These are phyloP conservation scores for Phaeosphaeria sp. DNA, from an alignment of 2,329 filamentous ascomycete species.

Conservation along the genomic window DNA sequence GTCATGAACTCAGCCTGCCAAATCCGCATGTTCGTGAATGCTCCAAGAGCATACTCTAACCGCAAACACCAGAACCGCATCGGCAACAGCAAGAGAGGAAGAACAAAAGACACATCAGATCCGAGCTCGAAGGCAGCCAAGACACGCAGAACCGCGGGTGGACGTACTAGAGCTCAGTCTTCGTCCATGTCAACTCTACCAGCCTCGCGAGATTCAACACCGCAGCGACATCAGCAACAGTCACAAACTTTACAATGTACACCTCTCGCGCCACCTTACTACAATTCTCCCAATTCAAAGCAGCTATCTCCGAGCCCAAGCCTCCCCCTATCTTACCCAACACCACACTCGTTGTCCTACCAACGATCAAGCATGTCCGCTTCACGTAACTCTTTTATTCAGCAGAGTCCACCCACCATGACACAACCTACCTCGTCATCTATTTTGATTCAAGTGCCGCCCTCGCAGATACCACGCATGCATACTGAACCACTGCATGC, in stretches of 20 bases:
- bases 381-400: constrained; percentile 3
- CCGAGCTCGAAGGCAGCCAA: constrained; percentile 12
- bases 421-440: constrained; percentile 5
- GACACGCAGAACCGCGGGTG: constrained; percentile 8
- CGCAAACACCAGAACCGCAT: constrained; percentile 42
- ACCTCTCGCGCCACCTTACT: constrained; percentile 7
- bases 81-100: constrained; percentile 44
- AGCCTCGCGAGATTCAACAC: constrained; percentile 12
- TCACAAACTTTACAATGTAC: not conserved
- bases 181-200: constrained; percentile 7
- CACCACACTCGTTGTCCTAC: constrained; percentile 1
- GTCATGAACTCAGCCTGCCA: constrained; percentile 45
- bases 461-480: constrained; percentile 7
- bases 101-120: constrained; percentile 19
- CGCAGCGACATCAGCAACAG: constrained; percentile 3
- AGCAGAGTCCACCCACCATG: constrained; percentile 1
- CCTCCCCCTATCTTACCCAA: not conserved
- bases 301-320: constrained; percentile 1
- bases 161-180: constrained; percentile 12
- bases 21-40: constrained; percentile 48
- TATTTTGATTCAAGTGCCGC: not conserved
- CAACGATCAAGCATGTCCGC: not conserved
- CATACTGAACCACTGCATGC: constrained; percentile 8
- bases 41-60: constrained; percentile 41
- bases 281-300: constrained; percentile 2